Evolutionary conservation across 495 filamentous ascomycete species (phyloP), one percentile per base, ranked within the genome.

Genomic region (Cairneyella variabilis): DNA sequence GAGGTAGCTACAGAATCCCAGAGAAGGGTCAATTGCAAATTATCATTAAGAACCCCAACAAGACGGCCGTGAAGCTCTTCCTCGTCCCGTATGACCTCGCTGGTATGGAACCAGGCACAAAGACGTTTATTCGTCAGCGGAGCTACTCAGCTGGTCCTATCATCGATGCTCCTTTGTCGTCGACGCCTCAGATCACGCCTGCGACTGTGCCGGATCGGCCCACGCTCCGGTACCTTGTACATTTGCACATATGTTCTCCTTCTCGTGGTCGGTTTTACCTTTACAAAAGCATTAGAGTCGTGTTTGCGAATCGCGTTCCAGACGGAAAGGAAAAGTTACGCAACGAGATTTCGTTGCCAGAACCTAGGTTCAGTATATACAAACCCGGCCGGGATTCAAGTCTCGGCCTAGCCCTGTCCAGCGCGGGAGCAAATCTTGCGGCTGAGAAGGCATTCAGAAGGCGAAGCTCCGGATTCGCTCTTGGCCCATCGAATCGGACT

Each of bases 241-340:
- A 99, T 66, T 65, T 99, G 23, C 90, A 97, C 60, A 93, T 99
- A 37, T 97, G 91, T 66, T 90, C 86, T 65, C 84, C 91, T 8
- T 83, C 83, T 1, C 84, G 81, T 46, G 90, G 90, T 28, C 84
- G 92, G 44, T 95, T 84, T 68, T 99, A 88, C 58, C 72, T 99
- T 2, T 90, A 97, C 73, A 95, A 91, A 62, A 88, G 78, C 52
- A 88, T 97, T 53, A 82, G 93, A 26, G 90, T 99, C 40, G 93
- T 99, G 2, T 99, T 99, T 67, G 93, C 93, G 48, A 99, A 99
- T 66, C 83, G 93, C 23, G 95, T 97, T 2, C 93, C 95, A 0
- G 93, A 99, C 63, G 93, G 91, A 23, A 97, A 97, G 64, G 93
- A 97, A 71, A 89, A 83, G 51, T 75, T 99, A 36, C 82, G 86